phyloP scores from a whole-genome alignment of 1,284 basidiomycete genomes.

The Ustilago sp. region DNA sequence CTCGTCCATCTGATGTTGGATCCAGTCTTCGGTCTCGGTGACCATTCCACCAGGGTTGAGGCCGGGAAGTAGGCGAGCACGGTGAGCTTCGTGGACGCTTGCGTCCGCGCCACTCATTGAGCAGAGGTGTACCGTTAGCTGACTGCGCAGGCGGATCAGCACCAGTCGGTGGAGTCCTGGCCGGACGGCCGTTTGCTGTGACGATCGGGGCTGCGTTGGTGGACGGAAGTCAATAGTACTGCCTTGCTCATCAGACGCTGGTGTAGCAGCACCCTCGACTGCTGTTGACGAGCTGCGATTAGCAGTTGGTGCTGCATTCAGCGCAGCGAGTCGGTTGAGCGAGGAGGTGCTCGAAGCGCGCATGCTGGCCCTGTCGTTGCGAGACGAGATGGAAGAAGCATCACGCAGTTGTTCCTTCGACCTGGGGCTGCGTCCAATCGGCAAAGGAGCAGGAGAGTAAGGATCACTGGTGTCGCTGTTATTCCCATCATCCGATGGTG shows the following conservation, averaged over 20 bases:
- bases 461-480: slow-evolving; percentile 31
- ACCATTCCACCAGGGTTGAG: slow-evolving; percentile 19
- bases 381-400: slow-evolving; percentile 27
- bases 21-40: slow-evolving; percentile 23
- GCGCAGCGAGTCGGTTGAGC: slow-evolving; percentile 25
- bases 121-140: slow-evolving; percentile 8
- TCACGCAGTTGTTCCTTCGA: slow-evolving; percentile 37
- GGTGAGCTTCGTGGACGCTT: slow-evolving; percentile 41
- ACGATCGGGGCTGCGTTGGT: slow-evolving; percentile 1
- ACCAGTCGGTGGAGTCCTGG: not conserved
- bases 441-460: slow-evolving; percentile 37
- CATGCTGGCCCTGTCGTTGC: slow-evolving; percentile 25
- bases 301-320: slow-evolving; percentile 6
- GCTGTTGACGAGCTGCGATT: slow-evolving; percentile 6
- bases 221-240: not conserved
- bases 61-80: slow-evolving; percentile 7
- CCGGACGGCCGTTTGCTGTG: not conserved
- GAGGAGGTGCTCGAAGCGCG: slow-evolving; percentile 30
- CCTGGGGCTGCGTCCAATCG: slow-evolving; percentile 36
- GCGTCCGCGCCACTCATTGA: slow-evolving; percentile 24
- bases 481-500: slow-evolving; percentile 18
- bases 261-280: not conserved
- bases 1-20: slow-evolving; percentile 23
- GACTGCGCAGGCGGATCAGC: not conserved
- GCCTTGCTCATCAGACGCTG: slow-evolving; percentile 1